These are phyloP conservation scores for Pseudotulostoma volvatum DNA, from an alignment of 495 filamentous ascomycete species.

Conservation along the genomic window DNA sequence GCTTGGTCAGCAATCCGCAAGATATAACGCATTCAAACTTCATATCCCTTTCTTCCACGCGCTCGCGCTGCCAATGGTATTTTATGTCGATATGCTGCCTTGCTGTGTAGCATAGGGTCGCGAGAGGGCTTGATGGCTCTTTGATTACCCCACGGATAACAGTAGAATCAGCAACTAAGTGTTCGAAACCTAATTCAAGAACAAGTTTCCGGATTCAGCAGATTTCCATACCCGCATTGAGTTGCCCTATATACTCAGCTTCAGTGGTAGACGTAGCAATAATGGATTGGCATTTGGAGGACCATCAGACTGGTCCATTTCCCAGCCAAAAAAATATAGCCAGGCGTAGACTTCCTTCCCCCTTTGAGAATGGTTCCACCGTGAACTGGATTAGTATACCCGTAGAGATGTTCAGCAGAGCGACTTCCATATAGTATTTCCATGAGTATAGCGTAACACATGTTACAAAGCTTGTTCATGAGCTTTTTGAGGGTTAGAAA, in stretches of 20 bases:
- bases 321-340: neutral
- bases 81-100: too few species aligned
- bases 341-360: neutral
- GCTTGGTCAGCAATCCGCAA: too few species aligned
- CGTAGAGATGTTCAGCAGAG: constrained; percentile 11
- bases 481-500: neutral
- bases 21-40: constrained; percentile 16
- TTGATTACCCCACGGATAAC: constrained; percentile 16
- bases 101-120: too few species aligned
- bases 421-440: constrained; percentile 8
- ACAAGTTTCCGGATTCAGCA: too few species aligned
- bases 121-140: too few species aligned
- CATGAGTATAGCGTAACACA: constrained; percentile 1
- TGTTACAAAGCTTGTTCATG: constrained; percentile 5
- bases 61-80: too few species aligned
- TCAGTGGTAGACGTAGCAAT: too few species aligned
- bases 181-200: too few species aligned
- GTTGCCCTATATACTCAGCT: too few species aligned
- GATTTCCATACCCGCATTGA: too few species aligned
- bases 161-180: constrained; percentile 16
- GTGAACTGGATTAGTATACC: constrained; percentile 8
- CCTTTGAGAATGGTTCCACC: constrained; percentile 7
- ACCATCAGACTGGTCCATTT: constrained; percentile 15
- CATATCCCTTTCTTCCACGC: too few species aligned
- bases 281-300: too few species aligned